Base-by-base conservation (phyloP, 345 rosid species). In the Anastatica hierochuntica region DNA sequence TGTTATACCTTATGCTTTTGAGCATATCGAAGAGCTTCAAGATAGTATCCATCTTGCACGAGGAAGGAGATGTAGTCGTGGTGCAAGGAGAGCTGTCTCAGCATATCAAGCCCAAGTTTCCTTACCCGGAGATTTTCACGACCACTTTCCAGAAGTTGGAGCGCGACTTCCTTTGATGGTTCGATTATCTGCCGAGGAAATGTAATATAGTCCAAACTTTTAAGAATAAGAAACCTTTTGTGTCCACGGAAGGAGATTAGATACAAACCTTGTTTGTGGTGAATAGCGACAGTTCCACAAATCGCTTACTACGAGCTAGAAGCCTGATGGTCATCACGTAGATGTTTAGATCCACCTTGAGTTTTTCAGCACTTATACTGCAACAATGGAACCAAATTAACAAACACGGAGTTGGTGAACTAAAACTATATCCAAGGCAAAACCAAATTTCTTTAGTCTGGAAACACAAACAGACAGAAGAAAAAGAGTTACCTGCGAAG, bases 121-220 rank as follows among this genome's bases (percentile, higher is more conserved):
- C 94, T 79, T 36, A 78, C 76, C 63, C 72, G 77, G 16, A 24
- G 30, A 70, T 77, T 81, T 56, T 85, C 88, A 43, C 82, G 54
- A 21, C 24, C 24, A 21, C 24, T 21, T 5, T 21, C 24, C 3
- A 21, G 24, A 46, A 88, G 87, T 65, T 94, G 95, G 70, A 88
- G 43, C 34, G 99, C 97, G 17, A 88, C 97, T 72, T 94, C 95
- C 72, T 84, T 94, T 10, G 99, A 94, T 30, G 95, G 96, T 62
- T 88, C 96, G 15, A 94, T 72, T 72, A 88, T 79, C 99, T 94
- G 76, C 40, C 68, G 13, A 18, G 34, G n/a, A 48, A 63, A 68
- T 33, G 66, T 19, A 16, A 42, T 35, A 16, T 49, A 35, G 7
- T 24, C 27, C 52, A 53, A 57, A 21, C 35, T 58, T 2, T 8